Evolutionary conservation across 768 basidiomycete genomes (phyloP).

Genomic region (Lanmaoa rubissima): DNA sequence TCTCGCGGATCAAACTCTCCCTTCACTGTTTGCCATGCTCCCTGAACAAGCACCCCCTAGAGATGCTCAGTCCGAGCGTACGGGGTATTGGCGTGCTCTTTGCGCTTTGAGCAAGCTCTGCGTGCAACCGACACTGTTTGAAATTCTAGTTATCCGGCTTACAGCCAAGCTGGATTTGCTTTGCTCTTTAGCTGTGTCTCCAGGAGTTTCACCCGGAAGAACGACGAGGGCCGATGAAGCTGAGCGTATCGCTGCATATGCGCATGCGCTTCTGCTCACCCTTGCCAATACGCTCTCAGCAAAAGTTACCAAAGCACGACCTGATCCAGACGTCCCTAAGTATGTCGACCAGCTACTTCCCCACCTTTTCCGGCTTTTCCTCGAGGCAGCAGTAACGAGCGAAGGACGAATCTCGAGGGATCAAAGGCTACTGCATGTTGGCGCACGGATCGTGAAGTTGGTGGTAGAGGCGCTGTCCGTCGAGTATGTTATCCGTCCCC

Average conservation of each 20-base stretch:
- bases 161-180: conserved; percentile 72
- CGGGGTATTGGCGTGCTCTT: conserved; percentile 65
- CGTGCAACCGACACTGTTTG: conserved; percentile 74
- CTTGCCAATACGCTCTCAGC: conserved; percentile 57
- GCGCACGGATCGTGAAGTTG: conserved; percentile 64
- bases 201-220: background rate
- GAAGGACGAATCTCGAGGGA: conserved; percentile 35
- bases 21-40: conserved; percentile 71
- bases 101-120: conserved; percentile 71
- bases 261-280: conserved; percentile 75
- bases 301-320: conserved; percentile 44
- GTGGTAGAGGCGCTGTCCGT: conserved; percentile 61
- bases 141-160: conserved; percentile 74
- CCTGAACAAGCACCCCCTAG: conserved; percentile 63
- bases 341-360: conserved; percentile 78
- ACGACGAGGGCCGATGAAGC: conserved; percentile 31
- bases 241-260: conserved; percentile 78
- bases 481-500: conserved; percentile 51
- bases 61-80: conserved; percentile 53
- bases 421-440: conserved; percentile 36
- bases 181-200: conserved; percentile 37
- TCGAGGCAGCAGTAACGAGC: conserved; percentile 38
- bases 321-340: conserved; percentile 73
- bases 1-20: conserved; percentile 74
- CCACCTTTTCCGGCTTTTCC: conserved; percentile 62